phyloP scores from a whole-genome alignment of 2,329 filamentous ascomycete species.

The Penicillium sp. region DNA sequence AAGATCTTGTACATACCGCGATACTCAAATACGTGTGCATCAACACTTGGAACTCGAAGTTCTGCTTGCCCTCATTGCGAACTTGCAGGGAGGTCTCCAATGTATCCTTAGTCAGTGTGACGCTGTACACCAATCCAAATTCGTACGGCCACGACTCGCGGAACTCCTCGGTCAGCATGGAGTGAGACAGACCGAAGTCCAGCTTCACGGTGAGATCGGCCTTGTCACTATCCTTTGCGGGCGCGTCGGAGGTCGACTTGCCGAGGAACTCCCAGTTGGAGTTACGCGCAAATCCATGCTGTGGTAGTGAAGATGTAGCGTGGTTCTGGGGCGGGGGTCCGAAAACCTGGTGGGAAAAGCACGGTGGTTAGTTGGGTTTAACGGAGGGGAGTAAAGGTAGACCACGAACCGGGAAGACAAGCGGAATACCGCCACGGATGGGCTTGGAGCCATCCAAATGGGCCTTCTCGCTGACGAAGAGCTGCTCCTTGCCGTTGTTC shows the following conservation, averaged over 20 bases:
- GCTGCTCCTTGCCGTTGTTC: conserved; percentile 73
- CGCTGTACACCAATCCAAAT: conserved; percentile 90
- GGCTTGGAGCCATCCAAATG: conserved; percentile 84
- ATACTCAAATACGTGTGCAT: conserved; percentile 88
- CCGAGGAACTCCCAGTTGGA: conserved; percentile 87
- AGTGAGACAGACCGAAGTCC: conserved; percentile 85
- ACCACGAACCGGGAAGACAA: conserved; percentile 82
- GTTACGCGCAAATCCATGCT: conserved; percentile 93
- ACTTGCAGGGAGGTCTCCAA: conserved; percentile 82
- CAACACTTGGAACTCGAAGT: conserved; percentile 89
- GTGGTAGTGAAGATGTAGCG: conserved; percentile 76
- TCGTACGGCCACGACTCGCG: conserved; percentile 78
- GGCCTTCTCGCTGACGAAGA: conserved; percentile 81
- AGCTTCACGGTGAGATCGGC: conserved; percentile 78
- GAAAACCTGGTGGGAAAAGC: conserved; percentile 63
- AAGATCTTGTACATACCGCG: conserved; percentile 58
- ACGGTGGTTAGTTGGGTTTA: conserved; percentile 17
- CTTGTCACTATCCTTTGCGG: conserved; percentile 33
- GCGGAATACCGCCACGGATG: conserved; percentile 85
- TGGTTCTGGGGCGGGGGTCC: conserved; percentile 76
- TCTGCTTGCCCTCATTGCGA: conserved; percentile 78
- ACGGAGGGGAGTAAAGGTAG: not conserved
- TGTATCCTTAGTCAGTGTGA: conserved; percentile 74
- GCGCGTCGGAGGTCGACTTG: conserved; percentile 45
- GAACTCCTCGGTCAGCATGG: conserved; percentile 68